Conservation (phyloP, 768 basidiomycete species). For the Lactarius pseudohatsudake region DNA sequence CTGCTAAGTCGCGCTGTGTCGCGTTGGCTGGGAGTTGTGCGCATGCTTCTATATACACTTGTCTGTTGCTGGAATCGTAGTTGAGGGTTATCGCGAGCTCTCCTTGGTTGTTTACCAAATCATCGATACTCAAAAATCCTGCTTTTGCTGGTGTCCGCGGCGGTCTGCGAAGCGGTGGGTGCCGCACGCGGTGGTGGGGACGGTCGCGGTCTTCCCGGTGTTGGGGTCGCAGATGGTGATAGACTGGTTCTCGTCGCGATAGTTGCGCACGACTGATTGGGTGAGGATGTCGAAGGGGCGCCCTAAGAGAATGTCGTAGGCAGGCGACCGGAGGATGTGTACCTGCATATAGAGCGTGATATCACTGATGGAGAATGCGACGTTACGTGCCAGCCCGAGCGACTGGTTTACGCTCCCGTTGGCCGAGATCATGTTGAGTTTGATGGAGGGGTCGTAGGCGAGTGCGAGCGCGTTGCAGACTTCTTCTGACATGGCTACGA, state of each 20-base stretch:
- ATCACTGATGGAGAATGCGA: background rate
- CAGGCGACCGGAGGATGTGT: background rate
- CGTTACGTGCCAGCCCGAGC: background rate
- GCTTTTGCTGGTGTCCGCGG: background rate
- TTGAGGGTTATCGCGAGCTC: too few relatives aligned
- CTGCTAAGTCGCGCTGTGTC: too few relatives aligned
- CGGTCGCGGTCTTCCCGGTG: background rate
- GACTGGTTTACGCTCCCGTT: background rate
- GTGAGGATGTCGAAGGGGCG: background rate
- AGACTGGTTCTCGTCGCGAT: background rate
- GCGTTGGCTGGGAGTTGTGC: too few relatives aligned
- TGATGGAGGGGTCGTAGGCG: too few relatives aligned
- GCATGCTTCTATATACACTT: too few relatives aligned
- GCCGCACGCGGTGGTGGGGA: background rate
- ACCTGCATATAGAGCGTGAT: background rate
- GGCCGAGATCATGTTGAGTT: background rate
- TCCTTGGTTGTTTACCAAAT: background rate
- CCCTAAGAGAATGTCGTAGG: background rate
- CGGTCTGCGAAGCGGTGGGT: background rate
- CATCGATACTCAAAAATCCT: background rate
- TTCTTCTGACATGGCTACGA: slow-evolving; percentile 32
- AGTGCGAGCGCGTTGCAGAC: slow-evolving; percentile 26
- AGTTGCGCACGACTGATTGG: background rate
- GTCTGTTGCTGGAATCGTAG: too few relatives aligned
- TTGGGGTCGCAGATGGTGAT: background rate